Evolutionary conservation across 257 asterid genomes (phyloP), one percentile per base, ranked within the genome.

Genomic region (Mitragyna speciosa): DNA sequence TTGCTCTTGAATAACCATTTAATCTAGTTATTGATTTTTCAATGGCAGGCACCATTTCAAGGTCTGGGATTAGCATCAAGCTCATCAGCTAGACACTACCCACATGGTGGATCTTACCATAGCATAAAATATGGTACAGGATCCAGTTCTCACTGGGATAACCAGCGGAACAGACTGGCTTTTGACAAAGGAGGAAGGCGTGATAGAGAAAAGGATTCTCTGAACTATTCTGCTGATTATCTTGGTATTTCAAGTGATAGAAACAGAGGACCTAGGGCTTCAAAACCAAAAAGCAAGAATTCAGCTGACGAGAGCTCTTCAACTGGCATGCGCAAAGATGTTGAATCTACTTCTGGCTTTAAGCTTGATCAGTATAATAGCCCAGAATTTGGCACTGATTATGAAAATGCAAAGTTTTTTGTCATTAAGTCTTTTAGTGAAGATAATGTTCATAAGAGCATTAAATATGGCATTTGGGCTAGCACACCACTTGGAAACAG

Each of bases 391-490:
- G 83, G 79, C 59, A 89, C 95, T 0, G 94, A 91, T 80, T 88
- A 89, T 79, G 95, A 92, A 77, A 85, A 75, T 56, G 97, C 97
- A 52, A 96, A 92, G 72, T 96, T 96, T 79, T 94, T 92, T 77
- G 97, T 96, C 63, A 96, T 96, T 16, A 96, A 96, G 89, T 96
- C 99, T 83, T 96, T 96, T 89, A 96, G 97, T 43, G 99, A 96
- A 84, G 99, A 96, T 83, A 96, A 96, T 82, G 88, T 96, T 85
- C 99, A 96, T 84, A 94, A 90, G 85, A 96, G 99, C 85, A 94
- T 96, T 73, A 96, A 96, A 82, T 96, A 96, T 85, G 88, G 84
- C 58, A 89, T 92, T 75, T 96, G 99, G 99, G 95, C 99, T 70
- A 96, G 99, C 89, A 96, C 99, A 16, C 92, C 97, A 31, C 97